A percentile compares a stretch with the other conserved stretches of the same genome.
Conservation (phyloP, 2,329 filamentous ascomycete genomes). For the Exophiala mesophila region DNA sequence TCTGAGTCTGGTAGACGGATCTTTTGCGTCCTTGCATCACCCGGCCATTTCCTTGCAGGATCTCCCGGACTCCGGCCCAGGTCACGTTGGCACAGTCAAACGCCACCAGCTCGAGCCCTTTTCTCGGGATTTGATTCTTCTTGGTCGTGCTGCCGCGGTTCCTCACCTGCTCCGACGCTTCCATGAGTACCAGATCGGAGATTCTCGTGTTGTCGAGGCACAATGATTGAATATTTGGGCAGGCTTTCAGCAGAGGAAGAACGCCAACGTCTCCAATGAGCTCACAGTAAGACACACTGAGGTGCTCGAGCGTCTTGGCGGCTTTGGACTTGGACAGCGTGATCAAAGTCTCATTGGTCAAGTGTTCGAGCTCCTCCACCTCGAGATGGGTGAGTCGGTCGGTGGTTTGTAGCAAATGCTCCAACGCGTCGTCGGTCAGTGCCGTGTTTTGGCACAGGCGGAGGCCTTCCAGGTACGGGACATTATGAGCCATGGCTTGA, state of each 20-base stretch:
- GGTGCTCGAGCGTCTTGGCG: slow-evolving; percentile 64
- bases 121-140: slow-evolving; percentile 41
- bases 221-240: slow-evolving; percentile 62
- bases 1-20: slow-evolving; percentile 17
- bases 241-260: slow-evolving; percentile 73
- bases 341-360: slow-evolving; percentile 71
- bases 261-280: slow-evolving; percentile 76
- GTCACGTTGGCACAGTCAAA: slow-evolving; percentile 92
- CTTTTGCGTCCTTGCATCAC: slow-evolving; percentile 39
- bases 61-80: slow-evolving; percentile 84
- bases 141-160: slow-evolving; percentile 53
- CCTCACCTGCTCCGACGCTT: slow-evolving; percentile 76
- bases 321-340: slow-evolving; percentile 74
- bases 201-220: slow-evolving; percentile 93
- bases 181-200: slow-evolving; percentile 77
- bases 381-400: slow-evolving; percentile 80
- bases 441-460: slow-evolving; percentile 73
- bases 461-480: slow-evolving; percentile 75
- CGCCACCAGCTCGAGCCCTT: slow-evolving; percentile 71
- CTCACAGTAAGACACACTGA: slow-evolving; percentile 89
- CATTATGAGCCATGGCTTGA: slow-evolving; percentile 64
- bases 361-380: slow-evolving; percentile 72
- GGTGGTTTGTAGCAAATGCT: slow-evolving; percentile 66
- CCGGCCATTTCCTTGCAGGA: slow-evolving; percentile 79
- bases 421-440: slow-evolving; percentile 68